These are phyloP conservation scores for Cantharellus anzutake DNA, from an alignment of 768 basidiomycete genomes.

Conservation along the genomic window DNA sequence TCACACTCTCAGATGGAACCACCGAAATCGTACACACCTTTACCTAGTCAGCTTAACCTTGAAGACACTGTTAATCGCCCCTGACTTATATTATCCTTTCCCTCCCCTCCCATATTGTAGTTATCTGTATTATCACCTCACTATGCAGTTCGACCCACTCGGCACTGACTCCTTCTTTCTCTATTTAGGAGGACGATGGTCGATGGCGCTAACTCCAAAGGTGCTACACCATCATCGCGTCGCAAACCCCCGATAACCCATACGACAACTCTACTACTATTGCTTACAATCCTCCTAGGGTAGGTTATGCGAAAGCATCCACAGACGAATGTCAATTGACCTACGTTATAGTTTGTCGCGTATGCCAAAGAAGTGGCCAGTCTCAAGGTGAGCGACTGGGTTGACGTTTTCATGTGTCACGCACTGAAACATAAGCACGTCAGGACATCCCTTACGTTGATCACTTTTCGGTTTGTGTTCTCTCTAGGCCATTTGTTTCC, in stretches of 20 bases:
- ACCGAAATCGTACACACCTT: background rate
- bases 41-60: background rate
- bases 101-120: background rate
- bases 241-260: slow-evolving; percentile 29
- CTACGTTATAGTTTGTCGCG: background rate
- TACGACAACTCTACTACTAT: slow-evolving; percentile 16
- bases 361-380: background rate
- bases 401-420: background rate
- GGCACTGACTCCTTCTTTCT: background rate
- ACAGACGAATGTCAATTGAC: background rate
- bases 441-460: background rate
- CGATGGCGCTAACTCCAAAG: slow-evolving; percentile 24
- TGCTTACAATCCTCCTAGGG: slow-evolving; percentile 23
- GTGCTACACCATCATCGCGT: slow-evolving; percentile 29
- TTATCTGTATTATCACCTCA: background rate
- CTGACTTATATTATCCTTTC: background rate
- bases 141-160: background rate
- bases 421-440: background rate
- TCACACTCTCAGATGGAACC: background rate
- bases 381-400: background rate
- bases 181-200: slow-evolving; percentile 9
- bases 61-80: background rate
- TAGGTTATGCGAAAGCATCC: slow-evolving; percentile 2
- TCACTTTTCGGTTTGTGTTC: background rate
- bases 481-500: background rate